Conservation (phyloP, 2,329 filamentous ascomycete genomes). For the Calonectria henricotiae region DNA sequence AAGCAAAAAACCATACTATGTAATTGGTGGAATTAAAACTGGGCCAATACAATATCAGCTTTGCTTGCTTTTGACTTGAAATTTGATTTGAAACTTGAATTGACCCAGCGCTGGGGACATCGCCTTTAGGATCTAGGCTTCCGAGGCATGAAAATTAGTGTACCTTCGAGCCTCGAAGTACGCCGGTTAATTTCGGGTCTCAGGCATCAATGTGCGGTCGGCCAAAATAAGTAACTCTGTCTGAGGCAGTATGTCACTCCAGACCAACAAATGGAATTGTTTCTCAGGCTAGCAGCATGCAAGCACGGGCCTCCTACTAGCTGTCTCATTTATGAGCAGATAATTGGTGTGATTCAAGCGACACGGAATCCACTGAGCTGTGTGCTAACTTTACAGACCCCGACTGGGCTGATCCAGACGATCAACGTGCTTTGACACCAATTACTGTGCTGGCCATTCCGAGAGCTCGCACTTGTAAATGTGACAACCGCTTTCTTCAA, state of each 20-base stretch:
- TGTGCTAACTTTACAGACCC: not conserved
- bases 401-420: too few species aligned
- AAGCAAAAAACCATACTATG: too few species aligned
- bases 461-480: too few species aligned
- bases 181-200: not conserved
- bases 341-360: conserved; percentile 2
- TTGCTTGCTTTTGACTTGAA: too few species aligned
- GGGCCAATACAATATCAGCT: too few species aligned
- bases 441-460: too few species aligned
- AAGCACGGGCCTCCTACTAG: not conserved
- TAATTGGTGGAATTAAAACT: too few species aligned
- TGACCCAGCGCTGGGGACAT: not conserved
- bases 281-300: not conserved
- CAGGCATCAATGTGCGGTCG: too few species aligned
- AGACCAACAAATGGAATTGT: not conserved
- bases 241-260: not conserved
- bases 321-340: not conserved
- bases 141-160: not conserved
- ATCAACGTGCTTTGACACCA: too few species aligned
- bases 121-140: conserved; percentile 6
- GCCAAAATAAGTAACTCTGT: not conserved
- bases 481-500: too few species aligned
- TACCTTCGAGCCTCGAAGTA: not conserved
- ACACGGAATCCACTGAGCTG: not conserved
- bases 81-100: too few species aligned